Conservation (phyloP, 164 flowering plant genomes). For the Warburgia ugandensis region DNA sequence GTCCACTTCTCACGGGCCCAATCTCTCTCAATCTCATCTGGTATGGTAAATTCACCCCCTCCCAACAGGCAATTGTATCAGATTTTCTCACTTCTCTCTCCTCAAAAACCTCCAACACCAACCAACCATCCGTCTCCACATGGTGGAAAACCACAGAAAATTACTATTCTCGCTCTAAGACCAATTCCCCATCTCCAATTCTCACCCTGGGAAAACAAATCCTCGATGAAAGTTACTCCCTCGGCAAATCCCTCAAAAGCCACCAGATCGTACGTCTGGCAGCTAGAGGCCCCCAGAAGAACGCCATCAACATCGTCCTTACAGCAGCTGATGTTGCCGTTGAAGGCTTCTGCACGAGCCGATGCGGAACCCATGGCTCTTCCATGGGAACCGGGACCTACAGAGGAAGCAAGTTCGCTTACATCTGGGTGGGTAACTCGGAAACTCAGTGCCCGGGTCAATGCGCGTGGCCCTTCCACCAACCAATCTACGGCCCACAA, state of each 20-base stretch:
- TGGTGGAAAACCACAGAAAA: conserved; percentile 21
- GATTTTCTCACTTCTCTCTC: too few species aligned
- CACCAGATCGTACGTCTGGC: conserved; percentile 26
- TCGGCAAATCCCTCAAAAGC: conserved; percentile 28
- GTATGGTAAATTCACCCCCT: conserved; percentile 65
- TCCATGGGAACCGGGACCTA: conserved; percentile 5
- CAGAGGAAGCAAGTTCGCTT: conserved; percentile 9
- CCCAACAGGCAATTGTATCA: conserved; percentile 52
- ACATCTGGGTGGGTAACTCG: conserved; percentile 55
- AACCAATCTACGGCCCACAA: conserved; percentile 50
- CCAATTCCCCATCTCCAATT: not conserved
- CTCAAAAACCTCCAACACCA: not conserved
- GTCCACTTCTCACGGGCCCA: conserved; percentile 54
- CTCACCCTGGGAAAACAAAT: conserved; percentile 15
- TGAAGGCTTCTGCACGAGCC: conserved; percentile 41
- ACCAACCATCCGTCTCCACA: conserved; percentile 11
- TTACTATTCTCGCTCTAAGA: conserved; percentile 8
- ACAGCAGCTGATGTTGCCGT: conserved; percentile 35
- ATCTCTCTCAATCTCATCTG: conserved; percentile 55
- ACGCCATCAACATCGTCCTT: conserved; percentile 25
- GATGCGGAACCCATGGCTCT: conserved; percentile 40
- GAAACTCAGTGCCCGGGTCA: conserved; percentile 50
- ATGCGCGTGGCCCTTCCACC: conserved; percentile 59
- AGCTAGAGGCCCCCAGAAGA: conserved; percentile 3
- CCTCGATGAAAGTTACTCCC: conserved; percentile 22